Conservation (phyloP, 257 asterid genomes). For the Solanum medicagineum region DNA sequence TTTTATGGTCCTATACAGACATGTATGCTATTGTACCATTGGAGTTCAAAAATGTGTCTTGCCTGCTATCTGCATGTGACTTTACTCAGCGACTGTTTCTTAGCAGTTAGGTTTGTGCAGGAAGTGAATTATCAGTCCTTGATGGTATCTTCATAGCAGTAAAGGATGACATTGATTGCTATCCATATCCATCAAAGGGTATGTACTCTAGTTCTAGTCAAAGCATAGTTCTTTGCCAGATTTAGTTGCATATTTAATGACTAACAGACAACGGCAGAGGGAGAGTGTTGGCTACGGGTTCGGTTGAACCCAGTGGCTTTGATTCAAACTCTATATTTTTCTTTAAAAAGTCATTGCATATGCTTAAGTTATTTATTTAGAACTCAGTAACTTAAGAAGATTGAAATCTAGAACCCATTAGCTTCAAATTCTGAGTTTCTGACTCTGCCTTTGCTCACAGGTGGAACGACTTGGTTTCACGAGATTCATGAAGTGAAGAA, state of each 20-base stretch:
- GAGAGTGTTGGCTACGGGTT: background rate
- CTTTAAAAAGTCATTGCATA: background rate
- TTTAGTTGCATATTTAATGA: slow-evolving; percentile 7
- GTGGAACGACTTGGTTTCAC: slow-evolving; percentile 82
- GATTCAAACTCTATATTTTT: background rate
- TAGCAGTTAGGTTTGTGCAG: slow-evolving; percentile 29
- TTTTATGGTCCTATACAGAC: background rate
- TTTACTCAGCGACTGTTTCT: background rate
- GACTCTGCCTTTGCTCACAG: slow-evolving; percentile 13
- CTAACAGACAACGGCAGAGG: background rate
- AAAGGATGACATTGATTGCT: slow-evolving; percentile 91
- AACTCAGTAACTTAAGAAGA: background rate
- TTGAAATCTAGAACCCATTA: background rate
- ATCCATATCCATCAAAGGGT: slow-evolving; percentile 83
- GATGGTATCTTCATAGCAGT: slow-evolving; percentile 92
- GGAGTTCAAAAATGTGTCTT: background rate
- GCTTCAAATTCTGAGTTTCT: background rate
- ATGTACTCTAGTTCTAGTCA: slow-evolving; percentile 1
- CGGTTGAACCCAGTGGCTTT: background rate
- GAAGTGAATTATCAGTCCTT: slow-evolving; percentile 61
- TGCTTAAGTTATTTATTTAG: background rate
- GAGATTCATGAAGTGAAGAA: slow-evolving; percentile 57
- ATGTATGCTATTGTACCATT: background rate
- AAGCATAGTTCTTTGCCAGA: background rate
- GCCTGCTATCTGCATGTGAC: background rate